phyloP scores from a whole-genome alignment of 2,329 filamentous ascomycete species.

The Aspergillus viridinutans region DNA sequence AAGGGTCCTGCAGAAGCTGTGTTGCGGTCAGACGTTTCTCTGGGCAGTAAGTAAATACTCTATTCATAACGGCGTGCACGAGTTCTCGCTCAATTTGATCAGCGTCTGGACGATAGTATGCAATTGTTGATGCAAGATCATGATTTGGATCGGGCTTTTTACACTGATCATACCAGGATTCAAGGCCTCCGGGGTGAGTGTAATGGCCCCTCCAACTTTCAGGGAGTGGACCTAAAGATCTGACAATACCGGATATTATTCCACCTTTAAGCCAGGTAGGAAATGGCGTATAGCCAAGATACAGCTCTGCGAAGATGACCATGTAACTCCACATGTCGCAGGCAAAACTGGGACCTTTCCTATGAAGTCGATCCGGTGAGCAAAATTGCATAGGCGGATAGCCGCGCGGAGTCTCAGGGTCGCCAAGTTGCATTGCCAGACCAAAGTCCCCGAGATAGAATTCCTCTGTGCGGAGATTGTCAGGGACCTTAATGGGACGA shows the following conservation, averaged over 20 bases:
- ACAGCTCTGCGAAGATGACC: conserved; percentile 24
- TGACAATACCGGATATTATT: conserved; percentile 17
- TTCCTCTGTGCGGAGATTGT: conserved; percentile 18
- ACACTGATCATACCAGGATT: conserved; percentile 27
- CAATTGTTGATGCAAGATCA: conserved; percentile 12
- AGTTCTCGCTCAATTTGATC: conserved; percentile 18
- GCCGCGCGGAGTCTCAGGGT: conserved; percentile 6
- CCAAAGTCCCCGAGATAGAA: conserved; percentile 30
- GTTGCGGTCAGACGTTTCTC: conserved; percentile 23
- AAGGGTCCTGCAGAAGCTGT: conserved; percentile 25
- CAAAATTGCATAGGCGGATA: conserved; percentile 19
- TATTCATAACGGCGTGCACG: conserved; percentile 19
- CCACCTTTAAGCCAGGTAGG: conserved; percentile 10
- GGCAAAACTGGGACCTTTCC: conserved; percentile 19
- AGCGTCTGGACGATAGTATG: conserved; percentile 13
- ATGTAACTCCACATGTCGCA: conserved; percentile 33
- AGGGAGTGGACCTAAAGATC: conserved; percentile 22
- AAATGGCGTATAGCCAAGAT: conserved; percentile 18
- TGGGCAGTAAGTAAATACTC: conserved; percentile 21
- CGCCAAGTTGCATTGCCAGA: conserved; percentile 20
- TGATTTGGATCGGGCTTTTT: conserved; percentile 4
- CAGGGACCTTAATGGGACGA: conserved; percentile 14
- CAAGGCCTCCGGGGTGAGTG: conserved; percentile 7
- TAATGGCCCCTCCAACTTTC: conserved; percentile 22
- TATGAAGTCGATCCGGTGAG: conserved; percentile 25